Evolutionary conservation across 768 basidiomycete species (phyloP).

Genomic region (Hygrocybe punicea): DNA sequence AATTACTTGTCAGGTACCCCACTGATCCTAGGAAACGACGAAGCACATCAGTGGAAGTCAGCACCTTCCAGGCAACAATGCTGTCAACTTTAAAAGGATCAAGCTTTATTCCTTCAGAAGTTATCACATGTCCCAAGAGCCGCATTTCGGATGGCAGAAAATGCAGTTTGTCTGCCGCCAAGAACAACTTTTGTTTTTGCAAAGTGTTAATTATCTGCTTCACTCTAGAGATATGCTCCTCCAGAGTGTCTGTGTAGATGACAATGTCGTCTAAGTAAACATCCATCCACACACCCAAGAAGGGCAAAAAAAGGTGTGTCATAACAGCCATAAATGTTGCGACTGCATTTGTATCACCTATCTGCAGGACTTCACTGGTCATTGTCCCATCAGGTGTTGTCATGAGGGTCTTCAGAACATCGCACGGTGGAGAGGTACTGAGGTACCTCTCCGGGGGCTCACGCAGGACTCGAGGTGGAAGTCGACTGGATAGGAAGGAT

Average conservation of each 20-base stretch:
- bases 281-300: constrained; percentile 27
- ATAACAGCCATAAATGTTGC: constrained; percentile 40
- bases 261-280: constrained; percentile 38
- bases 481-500: no score
- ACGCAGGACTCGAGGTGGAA: no score
- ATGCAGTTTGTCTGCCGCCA: constrained; percentile 26
- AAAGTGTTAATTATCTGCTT: constrained; percentile 27
- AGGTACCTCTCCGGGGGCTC: no score
- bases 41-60: constrained; percentile 24
- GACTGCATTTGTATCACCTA: constrained; percentile 30
- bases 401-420: constrained; percentile 22
- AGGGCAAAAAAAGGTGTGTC: constrained; percentile 30
- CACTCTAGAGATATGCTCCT: constrained; percentile 33
- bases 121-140: constrained; percentile 23
- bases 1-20: constrained; percentile 27
- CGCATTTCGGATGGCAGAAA: constrained; percentile 14
- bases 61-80: constrained; percentile 24
- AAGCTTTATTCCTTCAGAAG: constrained; percentile 26
- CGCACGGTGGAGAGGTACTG: no score
- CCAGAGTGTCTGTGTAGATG: constrained; percentile 32
- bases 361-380: constrained; percentile 28
- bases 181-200: constrained; percentile 21
- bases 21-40: constrained; percentile 33
- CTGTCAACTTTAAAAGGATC: constrained; percentile 33
- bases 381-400: constrained; percentile 33